Conservation (phyloP, 805 yeast species). For the Kazachstania martiniae region DNA sequence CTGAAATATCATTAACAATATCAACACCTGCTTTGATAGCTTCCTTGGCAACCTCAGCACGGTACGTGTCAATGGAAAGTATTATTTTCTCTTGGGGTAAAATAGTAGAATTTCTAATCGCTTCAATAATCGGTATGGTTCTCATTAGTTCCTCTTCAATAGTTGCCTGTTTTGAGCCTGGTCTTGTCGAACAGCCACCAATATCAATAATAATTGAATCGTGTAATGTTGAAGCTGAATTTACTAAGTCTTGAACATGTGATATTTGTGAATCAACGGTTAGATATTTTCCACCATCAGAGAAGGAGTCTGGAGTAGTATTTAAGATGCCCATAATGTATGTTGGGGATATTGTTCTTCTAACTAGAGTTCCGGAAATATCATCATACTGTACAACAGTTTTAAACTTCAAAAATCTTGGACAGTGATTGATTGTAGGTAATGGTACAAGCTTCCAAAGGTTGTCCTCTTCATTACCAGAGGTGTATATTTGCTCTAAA, state of each 20-base stretch:
- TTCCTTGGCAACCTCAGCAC: conserved; percentile 60
- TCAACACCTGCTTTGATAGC: conserved; percentile 74
- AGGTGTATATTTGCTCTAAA: conserved; percentile 39
- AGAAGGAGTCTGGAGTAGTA: conserved; percentile 88
- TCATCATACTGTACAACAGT: conserved; percentile 35
- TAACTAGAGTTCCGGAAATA: conserved; percentile 29
- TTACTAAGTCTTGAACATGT: conserved; percentile 39
- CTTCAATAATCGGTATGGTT: conserved; percentile 58
- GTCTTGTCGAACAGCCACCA: conserved; percentile 93
- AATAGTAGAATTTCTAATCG: conserved; percentile 39
- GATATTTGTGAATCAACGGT: conserved; percentile 33
- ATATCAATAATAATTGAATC: conserved; percentile 55
- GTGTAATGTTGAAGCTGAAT: conserved; percentile 42
- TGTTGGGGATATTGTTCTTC: conserved; percentile 31
- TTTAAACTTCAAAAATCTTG: conserved; percentile 18
- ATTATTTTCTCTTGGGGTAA: conserved; percentile 32
- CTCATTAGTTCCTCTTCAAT: conserved; percentile 59
- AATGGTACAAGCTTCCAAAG: conserved; percentile 43
- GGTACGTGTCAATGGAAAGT: conserved; percentile 82
- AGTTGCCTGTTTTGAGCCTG: conserved; percentile 57
- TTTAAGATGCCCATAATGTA: conserved; percentile 80
- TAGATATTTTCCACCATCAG: conserved; percentile 61
- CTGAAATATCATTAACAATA: conserved; percentile 83
- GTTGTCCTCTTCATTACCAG: conserved; percentile 40
- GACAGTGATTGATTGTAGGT: conserved; percentile 12